Evolutionary conservation across 495 filamentous ascomycete genomes (phyloP).

Genomic region (Neurospora africana): DNA sequence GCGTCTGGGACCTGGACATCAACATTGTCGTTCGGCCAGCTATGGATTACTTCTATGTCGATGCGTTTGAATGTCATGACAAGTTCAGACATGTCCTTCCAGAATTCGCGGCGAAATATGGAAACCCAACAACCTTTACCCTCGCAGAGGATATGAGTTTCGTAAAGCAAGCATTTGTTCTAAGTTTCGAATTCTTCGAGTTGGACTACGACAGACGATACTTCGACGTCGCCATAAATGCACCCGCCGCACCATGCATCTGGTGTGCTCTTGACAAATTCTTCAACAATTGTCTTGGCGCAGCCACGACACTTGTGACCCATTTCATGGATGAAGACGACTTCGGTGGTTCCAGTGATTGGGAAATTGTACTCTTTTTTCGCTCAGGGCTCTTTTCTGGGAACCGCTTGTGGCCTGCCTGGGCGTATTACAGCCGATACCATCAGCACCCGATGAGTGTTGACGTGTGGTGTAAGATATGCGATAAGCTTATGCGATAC

Average conservation of each 20-base stretch:
- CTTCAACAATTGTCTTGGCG: neutral
- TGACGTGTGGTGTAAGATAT: too few species aligned
- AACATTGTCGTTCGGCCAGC: neutral
- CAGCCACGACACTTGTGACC: too few species aligned
- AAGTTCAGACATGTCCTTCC: neutral
- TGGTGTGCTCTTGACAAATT: neutral
- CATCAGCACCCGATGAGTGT: too few species aligned
- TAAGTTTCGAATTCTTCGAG: neutral
- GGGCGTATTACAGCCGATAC: too few species aligned
- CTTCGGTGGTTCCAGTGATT: too few species aligned
- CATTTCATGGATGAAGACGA: too few species aligned
- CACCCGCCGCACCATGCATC: neutral
- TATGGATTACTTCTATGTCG: neutral
- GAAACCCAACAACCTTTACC: neutral
- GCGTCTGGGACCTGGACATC: neutral
- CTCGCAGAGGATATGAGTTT: neutral
- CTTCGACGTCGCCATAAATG: neutral
- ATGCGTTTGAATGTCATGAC: neutral
- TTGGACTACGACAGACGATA: rapidly evolving
- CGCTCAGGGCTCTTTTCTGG: too few species aligned
- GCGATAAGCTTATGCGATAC: too few species aligned
- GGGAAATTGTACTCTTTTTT: too few species aligned
- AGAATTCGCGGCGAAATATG: neutral
- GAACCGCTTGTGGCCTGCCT: too few species aligned
- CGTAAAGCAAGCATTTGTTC: neutral